phyloP scores from a whole-genome alignment of 1,284 basidiomycete genomes.

The Melampsora americana region DNA sequence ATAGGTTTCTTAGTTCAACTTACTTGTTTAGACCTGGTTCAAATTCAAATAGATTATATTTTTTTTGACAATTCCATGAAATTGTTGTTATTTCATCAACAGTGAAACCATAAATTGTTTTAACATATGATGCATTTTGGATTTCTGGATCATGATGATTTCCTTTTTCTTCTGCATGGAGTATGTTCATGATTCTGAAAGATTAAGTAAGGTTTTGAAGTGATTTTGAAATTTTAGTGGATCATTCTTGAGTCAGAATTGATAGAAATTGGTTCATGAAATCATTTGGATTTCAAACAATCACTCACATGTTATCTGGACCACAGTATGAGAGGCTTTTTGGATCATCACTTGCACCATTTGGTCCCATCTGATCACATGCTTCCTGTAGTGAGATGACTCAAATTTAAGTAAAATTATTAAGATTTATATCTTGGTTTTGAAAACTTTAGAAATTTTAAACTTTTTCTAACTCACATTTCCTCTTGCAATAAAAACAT shows the following conservation, averaged over 20 bases:
- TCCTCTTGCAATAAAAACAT: constrained; percentile 34
- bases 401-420: not conserved
- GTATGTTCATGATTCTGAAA: constrained; percentile 34
- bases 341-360: constrained; percentile 29
- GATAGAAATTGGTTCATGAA: too few relatives aligned
- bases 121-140: constrained; percentile 13
- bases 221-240: not conserved
- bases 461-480: constrained; percentile 7
- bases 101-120: constrained; percentile 32
- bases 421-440: too few relatives aligned
- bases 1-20: not conserved
- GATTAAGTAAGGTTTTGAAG: not conserved
- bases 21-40: constrained; percentile 18
- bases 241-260: not conserved
- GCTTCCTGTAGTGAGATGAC: constrained; percentile 8
- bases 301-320: constrained; percentile 21
- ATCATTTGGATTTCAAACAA: not conserved
- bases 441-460: too few relatives aligned
- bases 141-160: constrained; percentile 4
- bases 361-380: constrained; percentile 17
- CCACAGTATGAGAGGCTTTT: constrained; percentile 36
- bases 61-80: constrained; percentile 41
- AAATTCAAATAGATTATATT: constrained; percentile 38
- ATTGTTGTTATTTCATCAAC: constrained; percentile 17
- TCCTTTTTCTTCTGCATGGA: constrained; percentile 4